phyloP scores from a whole-genome alignment of 1,284 basidiomycete species.

The Microbotryum saponariae region DNA sequence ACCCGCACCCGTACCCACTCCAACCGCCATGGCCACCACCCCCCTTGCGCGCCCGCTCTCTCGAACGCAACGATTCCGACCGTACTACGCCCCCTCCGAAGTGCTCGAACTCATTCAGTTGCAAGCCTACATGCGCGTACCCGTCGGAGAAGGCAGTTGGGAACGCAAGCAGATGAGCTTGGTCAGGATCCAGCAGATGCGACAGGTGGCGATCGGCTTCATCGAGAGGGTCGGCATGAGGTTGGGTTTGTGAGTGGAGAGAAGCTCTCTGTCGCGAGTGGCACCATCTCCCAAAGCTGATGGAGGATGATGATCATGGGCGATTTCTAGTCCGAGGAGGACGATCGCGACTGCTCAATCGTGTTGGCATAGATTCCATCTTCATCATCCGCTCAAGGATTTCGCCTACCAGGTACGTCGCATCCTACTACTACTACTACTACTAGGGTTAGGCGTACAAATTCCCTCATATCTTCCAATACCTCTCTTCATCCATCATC shows the following conservation, averaged over 20 bases:
- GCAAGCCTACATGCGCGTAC: slow-evolving; percentile 1
- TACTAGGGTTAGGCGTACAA: no score
- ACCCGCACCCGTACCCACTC: background rate
- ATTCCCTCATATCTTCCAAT: no score
- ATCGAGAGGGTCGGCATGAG: slow-evolving; percentile 76
- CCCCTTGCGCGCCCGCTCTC: slow-evolving; percentile 1
- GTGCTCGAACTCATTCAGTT: slow-evolving; percentile 18
- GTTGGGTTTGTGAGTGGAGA: slow-evolving; percentile 94
- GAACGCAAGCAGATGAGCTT: slow-evolving; percentile 74
- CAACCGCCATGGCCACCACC: no score
- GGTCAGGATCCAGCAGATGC: slow-evolving; percentile 66
- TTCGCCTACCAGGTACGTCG: slow-evolving; percentile 64
- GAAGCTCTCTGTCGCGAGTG: no score
- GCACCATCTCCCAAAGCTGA: no score
- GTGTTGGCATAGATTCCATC: slow-evolving; percentile 88
- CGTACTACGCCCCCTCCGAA: slow-evolving; percentile 26
- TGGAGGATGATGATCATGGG: no score
- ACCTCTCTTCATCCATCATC: no score
- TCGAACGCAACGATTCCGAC: slow-evolving; percentile 10
- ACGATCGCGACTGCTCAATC: slow-evolving; percentile 91
- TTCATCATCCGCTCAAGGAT: slow-evolving; percentile 88
- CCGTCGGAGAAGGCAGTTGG: background rate
- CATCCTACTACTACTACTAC: no score
- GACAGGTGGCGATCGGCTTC: slow-evolving; percentile 79
- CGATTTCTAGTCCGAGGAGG: slow-evolving; percentile 72